Evolutionary conservation across 2,329 filamentous ascomycete species (phyloP), one percentile per base, ranked within the genome.

Genomic region (Pseudogymnoascus sp.): DNA sequence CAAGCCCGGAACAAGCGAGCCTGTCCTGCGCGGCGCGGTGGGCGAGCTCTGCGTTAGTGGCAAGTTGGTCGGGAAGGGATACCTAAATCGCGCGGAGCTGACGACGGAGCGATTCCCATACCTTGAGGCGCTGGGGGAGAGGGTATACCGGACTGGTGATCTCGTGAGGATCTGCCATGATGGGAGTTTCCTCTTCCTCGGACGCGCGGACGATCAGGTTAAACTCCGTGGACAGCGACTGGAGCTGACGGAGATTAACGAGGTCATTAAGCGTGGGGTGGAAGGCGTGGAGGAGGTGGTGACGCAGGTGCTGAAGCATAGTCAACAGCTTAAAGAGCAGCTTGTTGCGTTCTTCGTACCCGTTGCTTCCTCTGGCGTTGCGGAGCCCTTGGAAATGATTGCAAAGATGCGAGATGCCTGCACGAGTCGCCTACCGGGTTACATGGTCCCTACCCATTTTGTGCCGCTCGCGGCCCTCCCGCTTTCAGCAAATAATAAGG

Each of bases 381-480:
- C 37, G n/a, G 47, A 62, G 12, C 2, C 37, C 12, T 15, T 33
- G 18, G 67, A 70, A 0, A 68, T 86, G 2, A 73, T 80, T 6
- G 71, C 69, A 0, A 71, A 71, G 3, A 82, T 85, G 5, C 80
- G 80, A 65, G 76, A 80, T 22, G 82, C 84, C n/a, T 96, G 91
- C 66, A 81, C 82, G 35, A 76, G 82, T 1, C 83, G 78, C 20
- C 79, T 97, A 2, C 89, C 92, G 0, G 82, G 81, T 0, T 97
- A 97, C 71, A 97, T 97, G 92, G 83, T 97, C 1, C 93, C 92
- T 0, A 92, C 90, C 0, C 90, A 94, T 68, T 85, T 95, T 62
- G 76, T 96, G 22, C 82, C 82, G 3, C 75, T 96, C 6, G 80
- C 85, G 0, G 79, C 76, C 6, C 85, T 97, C 60, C 92, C 92